phyloP scores from a whole-genome alignment of 495 filamentous ascomycete genomes.

The Penicillium paxilli region DNA sequence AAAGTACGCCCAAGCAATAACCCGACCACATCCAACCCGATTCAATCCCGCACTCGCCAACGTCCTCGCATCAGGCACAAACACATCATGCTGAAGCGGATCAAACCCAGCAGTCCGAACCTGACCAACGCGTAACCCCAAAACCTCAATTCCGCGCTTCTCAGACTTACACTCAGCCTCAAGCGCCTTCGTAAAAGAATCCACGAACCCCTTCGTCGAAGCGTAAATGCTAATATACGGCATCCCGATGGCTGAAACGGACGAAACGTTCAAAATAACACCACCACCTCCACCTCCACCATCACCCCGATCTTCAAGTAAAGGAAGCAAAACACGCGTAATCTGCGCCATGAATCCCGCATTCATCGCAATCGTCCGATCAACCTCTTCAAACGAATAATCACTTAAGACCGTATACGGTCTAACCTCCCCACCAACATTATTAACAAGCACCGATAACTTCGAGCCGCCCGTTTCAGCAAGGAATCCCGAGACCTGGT shows the following conservation, averaged over 20 bases:
- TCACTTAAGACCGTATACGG: constrained; percentile 21
- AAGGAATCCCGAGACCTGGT: constrained; percentile 16
- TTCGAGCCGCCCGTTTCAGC: constrained; percentile 10
- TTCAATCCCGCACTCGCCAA: constrained; percentile 30
- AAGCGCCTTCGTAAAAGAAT: constrained; percentile 29
- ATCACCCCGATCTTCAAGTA: constrained; percentile 25
- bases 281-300: constrained; percentile 28
- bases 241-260: constrained; percentile 28
- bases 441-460: constrained; percentile 49
- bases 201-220: constrained; percentile 38
- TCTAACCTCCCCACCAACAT: constrained; percentile 40
- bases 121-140: constrained; percentile 28
- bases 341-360: constrained; percentile 42
- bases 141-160: constrained; percentile 24
- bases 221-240: constrained; percentile 39
- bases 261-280: constrained; percentile 47
- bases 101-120: constrained; percentile 22
- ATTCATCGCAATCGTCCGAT: constrained; percentile 34
- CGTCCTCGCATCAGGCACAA: constrained; percentile 18
- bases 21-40: constrained; percentile 29
- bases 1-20: constrained; percentile 29
- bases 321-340: constrained; percentile 38
- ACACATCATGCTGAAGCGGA: constrained; percentile 17
- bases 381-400: constrained; percentile 19
- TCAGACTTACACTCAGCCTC: constrained; percentile 30